phyloP scores from a whole-genome alignment of 345 rosid genomes.

The Melaleuca quinquenervia region DNA sequence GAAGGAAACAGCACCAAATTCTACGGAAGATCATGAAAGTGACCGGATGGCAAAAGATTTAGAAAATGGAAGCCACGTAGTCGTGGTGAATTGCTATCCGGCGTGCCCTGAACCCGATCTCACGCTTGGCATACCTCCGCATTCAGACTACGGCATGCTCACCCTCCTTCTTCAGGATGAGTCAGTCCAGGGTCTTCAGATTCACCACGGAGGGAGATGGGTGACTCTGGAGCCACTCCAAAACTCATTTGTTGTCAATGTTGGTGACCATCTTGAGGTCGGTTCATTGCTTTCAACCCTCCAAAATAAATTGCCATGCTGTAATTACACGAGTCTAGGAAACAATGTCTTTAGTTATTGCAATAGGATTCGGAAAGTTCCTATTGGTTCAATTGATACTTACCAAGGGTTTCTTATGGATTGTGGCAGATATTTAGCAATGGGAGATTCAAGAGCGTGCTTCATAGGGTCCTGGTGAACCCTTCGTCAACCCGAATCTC shows the following conservation, averaged over 20 bases:
- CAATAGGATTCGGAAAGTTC: background rate
- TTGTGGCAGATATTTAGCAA: conserved; percentile 27
- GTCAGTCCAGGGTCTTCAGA: conserved; percentile 19
- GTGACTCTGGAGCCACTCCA: conserved; percentile 16
- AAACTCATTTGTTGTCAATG: conserved; percentile 17
- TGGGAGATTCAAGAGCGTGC: conserved; percentile 27
- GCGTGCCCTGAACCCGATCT: conserved; percentile 29
- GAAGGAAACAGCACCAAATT: background rate
- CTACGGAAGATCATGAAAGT: background rate
- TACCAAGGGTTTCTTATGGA: background rate
- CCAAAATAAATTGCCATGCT: background rate
- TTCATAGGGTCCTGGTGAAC: conserved; percentile 25
- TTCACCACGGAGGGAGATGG: conserved; percentile 23
- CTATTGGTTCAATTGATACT: background rate
- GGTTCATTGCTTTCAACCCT: background rate
- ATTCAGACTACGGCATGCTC: conserved; percentile 33
- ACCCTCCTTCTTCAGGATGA: conserved; percentile 26
- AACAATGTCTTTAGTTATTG: background rate
- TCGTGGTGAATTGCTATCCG: conserved; percentile 19
- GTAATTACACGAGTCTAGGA: background rate
- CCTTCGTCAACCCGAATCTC: conserved; percentile 12
- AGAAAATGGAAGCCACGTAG: conserved; percentile 7
- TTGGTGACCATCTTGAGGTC: conserved; percentile 39
- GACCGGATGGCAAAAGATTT: background rate
- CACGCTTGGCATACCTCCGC: conserved; percentile 20